These are phyloP conservation scores for Candida labiduridarum DNA, from an alignment of 1,139 yeast species.

Conservation along the genomic window DNA sequence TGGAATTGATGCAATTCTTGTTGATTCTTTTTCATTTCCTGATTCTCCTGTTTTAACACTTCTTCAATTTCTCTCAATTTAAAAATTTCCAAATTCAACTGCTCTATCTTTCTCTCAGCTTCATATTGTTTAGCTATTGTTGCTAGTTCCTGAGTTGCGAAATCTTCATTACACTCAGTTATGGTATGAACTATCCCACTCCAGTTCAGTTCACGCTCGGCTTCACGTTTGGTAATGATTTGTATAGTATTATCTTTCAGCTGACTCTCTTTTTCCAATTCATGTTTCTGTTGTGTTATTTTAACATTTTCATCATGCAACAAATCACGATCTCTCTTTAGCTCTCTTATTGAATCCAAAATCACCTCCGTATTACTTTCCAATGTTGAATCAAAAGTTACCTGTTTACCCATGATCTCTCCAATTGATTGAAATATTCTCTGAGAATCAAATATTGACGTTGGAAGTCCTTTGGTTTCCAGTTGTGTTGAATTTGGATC, in stretches of 20 bases:
- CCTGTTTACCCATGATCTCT: no score
- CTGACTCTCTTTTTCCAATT: not conserved
- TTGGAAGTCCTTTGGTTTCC: no score
- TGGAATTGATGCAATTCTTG: not conserved
- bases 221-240: not conserved
- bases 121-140: not conserved
- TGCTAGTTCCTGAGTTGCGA: not conserved
- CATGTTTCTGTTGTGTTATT: not conserved
- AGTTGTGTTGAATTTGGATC: not conserved
- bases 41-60: not conserved
- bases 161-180: not conserved
- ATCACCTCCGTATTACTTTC: no score
- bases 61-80: conserved; percentile 4
- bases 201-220: not conserved
- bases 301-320: not conserved
- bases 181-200: not conserved
- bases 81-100: not conserved
- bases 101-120: not conserved
- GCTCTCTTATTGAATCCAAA: no score
- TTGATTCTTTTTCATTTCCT: not conserved
- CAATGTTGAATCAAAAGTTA: no score
- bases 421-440: no score
- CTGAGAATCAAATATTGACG: no score
- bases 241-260: no score
- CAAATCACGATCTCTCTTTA: no score